Base-by-base conservation (phyloP, 768 basidiomycete species). In the Crassisporium funariophilum region DNA sequence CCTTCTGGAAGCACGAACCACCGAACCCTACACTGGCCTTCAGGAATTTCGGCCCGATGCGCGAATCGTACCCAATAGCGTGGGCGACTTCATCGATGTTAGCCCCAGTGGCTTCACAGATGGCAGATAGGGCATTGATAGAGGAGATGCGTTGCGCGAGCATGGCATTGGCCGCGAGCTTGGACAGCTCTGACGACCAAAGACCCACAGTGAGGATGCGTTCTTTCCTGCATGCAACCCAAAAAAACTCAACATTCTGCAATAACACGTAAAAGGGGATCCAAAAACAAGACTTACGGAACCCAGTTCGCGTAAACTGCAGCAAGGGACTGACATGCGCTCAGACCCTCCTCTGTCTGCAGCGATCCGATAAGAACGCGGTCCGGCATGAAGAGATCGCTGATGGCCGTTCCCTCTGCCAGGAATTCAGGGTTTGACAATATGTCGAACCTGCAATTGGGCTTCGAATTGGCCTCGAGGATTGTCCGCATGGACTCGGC, bases 401-500 rank as follows among this genome's bases (percentile, higher is more conserved):
- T 58, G 62, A 99, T 95, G 44, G 97, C 97, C 25, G 97, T 98
- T 54, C 97, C 97, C 71, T 99, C 97, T 5, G 97, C 97, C 37
- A 99, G 79, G 77, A 99, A 99, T 67, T 99, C 97, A 47, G 97
- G 97, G 76, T 99, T 99, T 62, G 97, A 98, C 55, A 99, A 86
- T 65, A 99, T 98, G 64, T 98, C 94, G 62, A 99, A 99, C 49
- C 82, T 83, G 70, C 87, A 86, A 58, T 86, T 85, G 47, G 88
- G 84, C 63, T 85, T 91, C 29, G 95, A 95, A 78, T 99, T 99
- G 57, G 95, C 94, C 70, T 98, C 95, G 44, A 99, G 85, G 69
- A 99, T 98, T 44, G 91, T 97, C 60, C 95, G 91, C 97, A 99
- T 99, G 15, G 95, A 95, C 71, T 97, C 91, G 50, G 97, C 97